Conservation (phyloP, 768 basidiomycete genomes). For the Postia placenta region DNA sequence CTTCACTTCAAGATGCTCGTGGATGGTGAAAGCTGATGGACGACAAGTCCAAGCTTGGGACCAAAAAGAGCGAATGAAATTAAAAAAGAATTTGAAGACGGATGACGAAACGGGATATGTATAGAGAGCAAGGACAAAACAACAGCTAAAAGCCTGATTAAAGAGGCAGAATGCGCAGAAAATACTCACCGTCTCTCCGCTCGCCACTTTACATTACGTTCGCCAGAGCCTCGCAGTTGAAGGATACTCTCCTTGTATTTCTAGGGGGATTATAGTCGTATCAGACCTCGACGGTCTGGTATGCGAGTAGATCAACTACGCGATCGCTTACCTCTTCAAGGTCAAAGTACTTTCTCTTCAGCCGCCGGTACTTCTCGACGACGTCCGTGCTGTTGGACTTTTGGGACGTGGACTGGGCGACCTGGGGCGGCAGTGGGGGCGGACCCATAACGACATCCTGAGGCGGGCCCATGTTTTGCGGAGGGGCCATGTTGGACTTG, state of each 20-base stretch:
- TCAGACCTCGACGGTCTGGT: background rate
- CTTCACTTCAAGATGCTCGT: too few species aligned
- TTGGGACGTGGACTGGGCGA: slow-evolving; percentile 22
- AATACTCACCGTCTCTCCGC: slow-evolving; percentile 56
- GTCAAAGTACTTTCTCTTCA: slow-evolving; percentile 62
- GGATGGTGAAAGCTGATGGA: too few species aligned
- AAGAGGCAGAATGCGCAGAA: too few species aligned
- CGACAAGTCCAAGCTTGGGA: slow-evolving; percentile 9
- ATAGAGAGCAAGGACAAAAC: too few species aligned
- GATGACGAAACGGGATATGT: too few species aligned
- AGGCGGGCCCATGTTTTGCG: slow-evolving; percentile 31
- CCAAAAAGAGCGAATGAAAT: too few species aligned
- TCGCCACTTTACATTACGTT: slow-evolving; percentile 55
- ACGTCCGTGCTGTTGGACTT: slow-evolving; percentile 36
- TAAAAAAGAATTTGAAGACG: too few species aligned
- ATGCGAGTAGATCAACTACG: background rate
- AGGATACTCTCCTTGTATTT: slow-evolving; percentile 53
- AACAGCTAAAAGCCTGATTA: too few species aligned
- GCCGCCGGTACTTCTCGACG: slow-evolving; percentile 55
- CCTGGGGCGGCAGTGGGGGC: slow-evolving; percentile 33
- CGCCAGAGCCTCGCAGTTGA: slow-evolving; percentile 54
- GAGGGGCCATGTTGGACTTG: slow-evolving; percentile 24
- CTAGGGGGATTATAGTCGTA: slow-evolving; percentile 25
- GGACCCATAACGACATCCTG: slow-evolving; percentile 48
- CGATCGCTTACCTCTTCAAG: slow-evolving; percentile 53